Base-by-base conservation (phyloP, 192 early-diverging fungal genomes). In the Gonapodya prolifera region DNA sequence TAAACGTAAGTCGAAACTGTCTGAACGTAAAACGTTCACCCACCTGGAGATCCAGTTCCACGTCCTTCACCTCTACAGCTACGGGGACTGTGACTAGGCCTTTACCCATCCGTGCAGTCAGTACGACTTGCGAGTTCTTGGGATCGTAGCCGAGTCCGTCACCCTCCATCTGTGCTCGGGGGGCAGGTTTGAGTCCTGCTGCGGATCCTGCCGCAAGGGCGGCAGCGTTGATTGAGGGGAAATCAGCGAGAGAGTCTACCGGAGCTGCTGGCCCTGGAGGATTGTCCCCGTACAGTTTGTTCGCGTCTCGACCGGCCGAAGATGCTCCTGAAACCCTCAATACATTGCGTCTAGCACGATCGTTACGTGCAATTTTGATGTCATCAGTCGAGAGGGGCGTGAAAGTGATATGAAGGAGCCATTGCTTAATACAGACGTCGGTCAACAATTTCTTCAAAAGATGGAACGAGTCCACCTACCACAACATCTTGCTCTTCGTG, bases 231-330 rank as follows among this genome's bases (percentile, higher is more conserved):
- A 81, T 96, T 96, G 69, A 90, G 88, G 17, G 94, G 83, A 77
- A 92, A 92, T 92, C 91, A 95, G 84, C 96, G 95, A 94, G 97
- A 96, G 70, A 92, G 82, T 86, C 89, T 78, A 17, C 34, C 28
- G 28, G 70, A 73, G 69, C 33, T 75, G 69, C 77, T 71, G 31
- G 30, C 69, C 1, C 34, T 75, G 30, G 0, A 32, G 34, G 34
- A 45, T 1, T 30, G 69, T 1, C 0, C 2, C 34, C 0, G 84
- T 86, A 76, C 86, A 89, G 0, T 77, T 76, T 1, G 86, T 84
- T 35, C 86, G 77, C 0, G 70, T n/a, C 35, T 8, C 86, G 71
- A 33, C 85, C 85, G 69, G 85, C 83, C 75, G 75, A 80, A 29
- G 75, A 81, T 30, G 80, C 45, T 76, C 34, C 34, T 23, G 28